Evolutionary conservation across 192 early-diverging fungal genomes (phyloP).

Genomic region (Haplosporangium gracile): DNA sequence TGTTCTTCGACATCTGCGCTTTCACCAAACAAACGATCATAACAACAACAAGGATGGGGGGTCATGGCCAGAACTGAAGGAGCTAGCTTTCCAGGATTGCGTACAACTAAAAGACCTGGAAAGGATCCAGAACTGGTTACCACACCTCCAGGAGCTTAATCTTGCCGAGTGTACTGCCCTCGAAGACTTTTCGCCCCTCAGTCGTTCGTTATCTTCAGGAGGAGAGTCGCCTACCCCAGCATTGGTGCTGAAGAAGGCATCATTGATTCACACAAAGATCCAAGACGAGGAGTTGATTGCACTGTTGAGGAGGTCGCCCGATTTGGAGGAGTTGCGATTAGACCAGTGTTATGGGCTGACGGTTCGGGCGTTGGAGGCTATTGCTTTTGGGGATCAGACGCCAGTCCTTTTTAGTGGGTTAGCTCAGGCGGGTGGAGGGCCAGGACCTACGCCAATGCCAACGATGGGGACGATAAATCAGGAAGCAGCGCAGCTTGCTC

Average conservation of each 20-base stretch:
- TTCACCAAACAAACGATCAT: background rate
- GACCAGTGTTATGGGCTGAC: conserved; percentile 49
- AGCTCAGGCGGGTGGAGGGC: background rate
- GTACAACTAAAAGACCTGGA: conserved; percentile 18
- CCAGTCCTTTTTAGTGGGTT: background rate
- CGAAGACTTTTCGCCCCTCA: conserved; percentile 15
- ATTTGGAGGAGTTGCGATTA: conserved; percentile 31
- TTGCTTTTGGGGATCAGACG: conserved; percentile 11
- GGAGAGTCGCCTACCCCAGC: background rate
- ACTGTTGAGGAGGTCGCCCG: conserved; percentile 19
- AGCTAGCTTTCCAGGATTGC: conserved; percentile 31
- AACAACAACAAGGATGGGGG: background rate
- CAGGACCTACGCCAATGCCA: background rate
- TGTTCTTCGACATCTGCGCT: background rate
- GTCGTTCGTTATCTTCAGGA: background rate
- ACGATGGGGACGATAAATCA: background rate
- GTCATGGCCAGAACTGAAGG: conserved; percentile 17
- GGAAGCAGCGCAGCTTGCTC: background rate
- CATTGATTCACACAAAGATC: conserved; percentile 15
- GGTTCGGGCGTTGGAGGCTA: conserved; percentile 16
- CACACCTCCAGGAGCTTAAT: conserved; percentile 13
- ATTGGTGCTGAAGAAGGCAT: background rate
- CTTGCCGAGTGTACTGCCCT: conserved; percentile 21
- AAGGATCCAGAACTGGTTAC: background rate
- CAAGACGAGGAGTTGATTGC: conserved; percentile 27